phyloP scores from a whole-genome alignment of 1,139 yeast species.

The Hansenula anomala region DNA sequence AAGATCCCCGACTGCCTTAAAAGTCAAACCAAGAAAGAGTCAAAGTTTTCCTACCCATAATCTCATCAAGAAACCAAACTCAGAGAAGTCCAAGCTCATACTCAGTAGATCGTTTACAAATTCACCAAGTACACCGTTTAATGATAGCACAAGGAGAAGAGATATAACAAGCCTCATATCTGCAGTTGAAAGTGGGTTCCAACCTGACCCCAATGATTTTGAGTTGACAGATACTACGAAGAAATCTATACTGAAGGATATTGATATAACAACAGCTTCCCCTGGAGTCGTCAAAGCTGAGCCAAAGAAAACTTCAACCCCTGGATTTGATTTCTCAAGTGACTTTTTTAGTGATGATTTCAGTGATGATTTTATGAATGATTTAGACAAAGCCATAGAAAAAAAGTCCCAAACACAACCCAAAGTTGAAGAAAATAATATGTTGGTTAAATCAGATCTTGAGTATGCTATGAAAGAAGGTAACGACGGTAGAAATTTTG shows the following conservation, averaged over 20 bases:
- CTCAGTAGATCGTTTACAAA: background rate
- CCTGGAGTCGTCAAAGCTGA: background rate
- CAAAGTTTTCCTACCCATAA: slow-evolving; percentile 10
- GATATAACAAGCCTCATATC: slow-evolving; percentile 15
- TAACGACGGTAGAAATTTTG: background rate
- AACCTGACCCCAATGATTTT: slow-evolving; percentile 1
- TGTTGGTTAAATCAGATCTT: too few relatives aligned
- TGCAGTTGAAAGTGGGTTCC: slow-evolving; percentile 13
- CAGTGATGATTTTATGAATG: slow-evolving; percentile 20
- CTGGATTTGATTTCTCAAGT: slow-evolving; percentile 15
- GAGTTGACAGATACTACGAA: too few relatives aligned
- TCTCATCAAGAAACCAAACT: background rate
- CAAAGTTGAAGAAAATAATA: too few relatives aligned
- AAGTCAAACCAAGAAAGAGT: slow-evolving; percentile 4
- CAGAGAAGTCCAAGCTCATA: background rate
- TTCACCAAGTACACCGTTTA: slow-evolving; percentile 3
- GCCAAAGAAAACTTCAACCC: too few relatives aligned
- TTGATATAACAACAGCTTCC: slow-evolving; percentile 10
- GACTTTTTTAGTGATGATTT: slow-evolving; percentile 20
- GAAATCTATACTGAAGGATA: background rate
- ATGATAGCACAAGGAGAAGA: slow-evolving; percentile 4
- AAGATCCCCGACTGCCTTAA: slow-evolving; percentile 14
- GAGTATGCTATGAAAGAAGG: background rate
- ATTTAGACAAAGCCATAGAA: slow-evolving; percentile 13
- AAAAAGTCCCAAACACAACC: slow-evolving; percentile 3